These are phyloP conservation scores for Solanum aculeatissimum DNA, from an alignment of 305 asterid genomes.

Conservation along the genomic window DNA sequence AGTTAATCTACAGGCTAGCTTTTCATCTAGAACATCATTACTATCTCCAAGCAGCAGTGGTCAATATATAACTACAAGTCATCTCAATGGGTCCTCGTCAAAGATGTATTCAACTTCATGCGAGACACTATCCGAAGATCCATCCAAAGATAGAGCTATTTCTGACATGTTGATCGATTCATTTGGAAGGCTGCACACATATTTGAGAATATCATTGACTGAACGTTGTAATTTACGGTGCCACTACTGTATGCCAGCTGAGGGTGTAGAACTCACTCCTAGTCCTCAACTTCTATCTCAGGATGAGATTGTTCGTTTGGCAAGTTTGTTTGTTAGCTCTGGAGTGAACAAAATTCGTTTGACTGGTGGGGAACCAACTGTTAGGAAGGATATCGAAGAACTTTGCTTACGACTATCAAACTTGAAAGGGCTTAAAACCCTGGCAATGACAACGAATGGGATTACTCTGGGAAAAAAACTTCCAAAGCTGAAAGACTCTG, in stretches of 20 bases:
- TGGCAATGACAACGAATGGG: constrained; percentile 95
- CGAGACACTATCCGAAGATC: constrained; percentile 27
- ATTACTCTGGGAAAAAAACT: constrained; percentile 63
- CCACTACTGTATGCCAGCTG: constrained; percentile 98
- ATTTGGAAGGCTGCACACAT: constrained; percentile 85
- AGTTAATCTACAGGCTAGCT: constrained; percentile 31
- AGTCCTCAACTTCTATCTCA: constrained; percentile 51
- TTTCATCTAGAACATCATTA: constrained; percentile 9
- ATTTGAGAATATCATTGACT: constrained; percentile 81
- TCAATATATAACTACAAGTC: constrained; percentile 11
- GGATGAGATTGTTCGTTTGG: constrained; percentile 65
- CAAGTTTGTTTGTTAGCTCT: constrained; percentile 66
- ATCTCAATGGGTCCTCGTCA: constrained; percentile 15
- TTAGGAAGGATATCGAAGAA: constrained; percentile 82
- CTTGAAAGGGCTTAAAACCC: constrained; percentile 58
- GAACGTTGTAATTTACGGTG: constrained; percentile 95
- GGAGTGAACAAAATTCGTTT: constrained; percentile 89
- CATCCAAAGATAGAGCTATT: constrained; percentile 25
- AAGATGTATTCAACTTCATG: constrained; percentile 40
- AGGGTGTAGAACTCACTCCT: constrained; percentile 79
- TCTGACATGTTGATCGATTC: constrained; percentile 78
- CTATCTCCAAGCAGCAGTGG: constrained; percentile 15
- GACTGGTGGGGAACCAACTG: constrained; percentile 92
- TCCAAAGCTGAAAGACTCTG: constrained; percentile 65
- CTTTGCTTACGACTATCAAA: constrained; percentile 61